phyloP scores from a whole-genome alignment of 495 filamentous ascomycete species.

The Penicillium ochrochloron region DNA sequence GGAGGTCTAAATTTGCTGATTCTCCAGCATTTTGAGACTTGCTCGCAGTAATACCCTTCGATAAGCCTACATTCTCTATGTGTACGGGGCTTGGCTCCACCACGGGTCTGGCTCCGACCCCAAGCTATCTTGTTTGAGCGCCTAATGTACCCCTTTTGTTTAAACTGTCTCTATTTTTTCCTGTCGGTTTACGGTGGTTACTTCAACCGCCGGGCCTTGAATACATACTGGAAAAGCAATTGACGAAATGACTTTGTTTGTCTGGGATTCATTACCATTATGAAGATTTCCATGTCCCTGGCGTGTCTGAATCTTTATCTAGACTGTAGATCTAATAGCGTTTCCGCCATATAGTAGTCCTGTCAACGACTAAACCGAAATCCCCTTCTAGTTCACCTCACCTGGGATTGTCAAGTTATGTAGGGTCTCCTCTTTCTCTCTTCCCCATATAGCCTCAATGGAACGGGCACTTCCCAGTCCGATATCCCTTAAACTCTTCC shows the following conservation, averaged over 20 bases:
- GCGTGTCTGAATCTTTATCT: neutral
- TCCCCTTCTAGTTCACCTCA: neutral
- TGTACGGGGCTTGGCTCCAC: slow-evolving; percentile 31
- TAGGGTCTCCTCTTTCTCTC: neutral
- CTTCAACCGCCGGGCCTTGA: slow-evolving; percentile 35
- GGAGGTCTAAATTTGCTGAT: slow-evolving; percentile 44
- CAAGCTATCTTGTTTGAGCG: slow-evolving; percentile 50
- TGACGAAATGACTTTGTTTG: slow-evolving; percentile 24
- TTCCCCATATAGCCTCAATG: slow-evolving; percentile 18
- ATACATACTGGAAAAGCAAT: slow-evolving; percentile 51
- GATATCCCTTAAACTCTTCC: slow-evolving; percentile 45
- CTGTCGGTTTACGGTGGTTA: slow-evolving; percentile 33
- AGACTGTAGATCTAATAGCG: neutral
- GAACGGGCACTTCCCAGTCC: slow-evolving; percentile 62
- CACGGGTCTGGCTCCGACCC: slow-evolving; percentile 28
- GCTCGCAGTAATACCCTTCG: slow-evolving; percentile 52
- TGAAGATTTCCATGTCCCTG: neutral
- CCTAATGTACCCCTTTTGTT: slow-evolving; percentile 42
- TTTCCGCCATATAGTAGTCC: neutral
- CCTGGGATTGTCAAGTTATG: neutral
- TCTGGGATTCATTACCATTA: neutral
- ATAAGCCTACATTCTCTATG: slow-evolving; percentile 46
- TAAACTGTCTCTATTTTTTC: slow-evolving; percentile 50
- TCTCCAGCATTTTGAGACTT: slow-evolving; percentile 35
- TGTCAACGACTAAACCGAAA: neutral